Evolutionary conservation across 768 basidiomycete species (phyloP).

Genomic region (Mycena pura): DNA sequence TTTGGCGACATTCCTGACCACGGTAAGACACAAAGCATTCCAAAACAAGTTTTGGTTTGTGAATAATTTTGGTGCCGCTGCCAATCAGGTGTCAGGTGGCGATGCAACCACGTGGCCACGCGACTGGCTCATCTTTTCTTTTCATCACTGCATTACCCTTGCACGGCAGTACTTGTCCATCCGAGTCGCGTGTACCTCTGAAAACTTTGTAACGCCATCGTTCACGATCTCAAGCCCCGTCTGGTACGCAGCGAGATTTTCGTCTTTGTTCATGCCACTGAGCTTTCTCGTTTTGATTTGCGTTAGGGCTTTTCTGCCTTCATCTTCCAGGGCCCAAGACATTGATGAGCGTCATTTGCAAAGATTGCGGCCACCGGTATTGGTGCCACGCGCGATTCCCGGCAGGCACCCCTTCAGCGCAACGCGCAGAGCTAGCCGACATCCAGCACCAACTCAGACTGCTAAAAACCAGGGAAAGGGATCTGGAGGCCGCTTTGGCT

Average conservation of each 20-base stretch:
- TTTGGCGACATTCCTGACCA: no score
- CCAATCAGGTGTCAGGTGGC: conserved; percentile 8
- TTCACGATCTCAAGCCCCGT: not conserved
- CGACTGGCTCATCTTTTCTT: not conserved
- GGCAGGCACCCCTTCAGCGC: not conserved
- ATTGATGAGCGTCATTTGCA: not conserved
- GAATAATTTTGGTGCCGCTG: no score
- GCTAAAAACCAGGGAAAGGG: not conserved
- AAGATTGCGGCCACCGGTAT: not conserved
- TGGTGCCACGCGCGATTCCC: not conserved
- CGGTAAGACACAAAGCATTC: no score
- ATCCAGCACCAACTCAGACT: not conserved
- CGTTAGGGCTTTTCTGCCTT: not conserved
- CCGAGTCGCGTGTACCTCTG: not conserved
- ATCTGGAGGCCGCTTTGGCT: not conserved
- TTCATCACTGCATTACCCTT: not conserved
- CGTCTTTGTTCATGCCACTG: no score
- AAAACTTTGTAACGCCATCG: not conserved
- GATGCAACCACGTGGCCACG: not conserved
- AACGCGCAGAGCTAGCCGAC: conserved; percentile 1
- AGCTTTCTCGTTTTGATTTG: no score
- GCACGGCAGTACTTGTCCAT: not conserved
- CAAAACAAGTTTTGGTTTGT: no score
- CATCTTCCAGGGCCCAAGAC: not conserved
- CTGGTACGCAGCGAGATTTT: no score